Evolutionary conservation across 192 early-diverging fungal genomes (phyloP), one percentile per base, ranked within the genome.

Genomic region (Cladochytrium replicatum): DNA sequence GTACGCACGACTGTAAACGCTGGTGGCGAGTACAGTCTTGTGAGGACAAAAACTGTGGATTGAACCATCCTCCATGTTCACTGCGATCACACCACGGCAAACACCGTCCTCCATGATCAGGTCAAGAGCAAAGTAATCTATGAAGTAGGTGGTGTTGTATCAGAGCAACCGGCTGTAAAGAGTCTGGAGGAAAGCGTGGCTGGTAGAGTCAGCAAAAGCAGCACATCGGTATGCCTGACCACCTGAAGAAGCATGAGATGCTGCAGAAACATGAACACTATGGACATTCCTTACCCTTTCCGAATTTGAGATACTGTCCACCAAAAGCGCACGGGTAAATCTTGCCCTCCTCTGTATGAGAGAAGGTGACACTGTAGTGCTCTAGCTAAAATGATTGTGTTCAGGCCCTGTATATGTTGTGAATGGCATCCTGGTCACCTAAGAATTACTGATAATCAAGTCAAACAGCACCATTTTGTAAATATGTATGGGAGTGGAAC

Each of bases 271-370:
- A 3, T 37, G 15, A 50, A 60, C 22, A 19, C 22, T 21, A n/a
- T n/a, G n/a, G 4, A 19, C 37, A 22, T 19, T 43, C 2, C 42
- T n/a, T 30, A 60, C 67, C 93, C 71, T 94, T 89, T 56, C 95
- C 95, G 61, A 78, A 95, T 50, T 96, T 88, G 58, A 95, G 76
- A 61, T 81, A 86, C 65, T 95, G 92, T 45, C 95, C 95, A 64
- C 95, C 95, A 58, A 98, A 98, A 11, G 95, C 90, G 60, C 95
- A 86, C 78, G 95, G 95, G 77, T 96, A 96, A 66, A 98, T 98
- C 67, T 85, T 85, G 44, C 95, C 95, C 54, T 96, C 92, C 55
- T 89, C 85, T 32, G 92, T 95, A 63, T 92, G 82, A 39, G 92
- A 96, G 75, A 98, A 98, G 28, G 95, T 92, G 42, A 95, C 83